Conservation (phyloP, 768 basidiomycete genomes). For the Sistotremastrum niveocremeum region DNA sequence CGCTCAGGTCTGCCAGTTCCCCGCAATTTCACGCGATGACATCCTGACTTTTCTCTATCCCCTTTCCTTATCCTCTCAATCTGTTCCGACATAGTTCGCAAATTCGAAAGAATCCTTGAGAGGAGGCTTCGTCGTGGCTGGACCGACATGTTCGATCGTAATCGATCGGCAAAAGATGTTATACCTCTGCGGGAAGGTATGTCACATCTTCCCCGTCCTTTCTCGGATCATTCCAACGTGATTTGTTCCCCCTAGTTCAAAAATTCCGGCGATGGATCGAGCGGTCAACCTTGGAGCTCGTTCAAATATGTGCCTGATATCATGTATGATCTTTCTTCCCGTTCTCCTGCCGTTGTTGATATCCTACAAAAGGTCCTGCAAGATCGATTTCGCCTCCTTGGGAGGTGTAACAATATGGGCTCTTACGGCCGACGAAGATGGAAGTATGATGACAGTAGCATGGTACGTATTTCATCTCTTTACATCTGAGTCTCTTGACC, state of each 20-base stretch:
- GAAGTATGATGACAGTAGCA: constrained; percentile 65
- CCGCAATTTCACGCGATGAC: background rate
- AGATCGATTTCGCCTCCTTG: constrained; percentile 49
- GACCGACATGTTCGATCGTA: constrained; percentile 74
- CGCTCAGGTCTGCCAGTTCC: constrained; percentile 42
- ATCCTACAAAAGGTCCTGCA: constrained; percentile 49
- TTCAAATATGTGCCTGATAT: constrained; percentile 83
- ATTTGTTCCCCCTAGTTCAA: constrained; percentile 1
- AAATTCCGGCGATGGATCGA: constrained; percentile 67
- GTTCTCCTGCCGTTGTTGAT: background rate
- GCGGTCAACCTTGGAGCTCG: constrained; percentile 75
- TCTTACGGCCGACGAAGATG: constrained; percentile 62
- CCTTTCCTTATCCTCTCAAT: background rate
- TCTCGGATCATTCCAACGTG: constrained; percentile 2
- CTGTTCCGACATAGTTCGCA: constrained; percentile 42
- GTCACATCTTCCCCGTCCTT: constrained; percentile 5
- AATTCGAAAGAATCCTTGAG: constrained; percentile 51
- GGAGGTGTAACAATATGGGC: constrained; percentile 90
- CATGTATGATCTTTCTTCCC: constrained; percentile 34
- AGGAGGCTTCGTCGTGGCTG: constrained; percentile 56
- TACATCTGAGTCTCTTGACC: background rate
- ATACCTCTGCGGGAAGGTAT: constrained; percentile 73
- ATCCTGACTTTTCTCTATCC: background rate
- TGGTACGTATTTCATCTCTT: constrained; percentile 21
- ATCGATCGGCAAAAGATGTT: constrained; percentile 79